Evolutionary conservation across 495 filamentous ascomycete genomes (phyloP).

Genomic region (Clohesyomyces aquaticus): DNA sequence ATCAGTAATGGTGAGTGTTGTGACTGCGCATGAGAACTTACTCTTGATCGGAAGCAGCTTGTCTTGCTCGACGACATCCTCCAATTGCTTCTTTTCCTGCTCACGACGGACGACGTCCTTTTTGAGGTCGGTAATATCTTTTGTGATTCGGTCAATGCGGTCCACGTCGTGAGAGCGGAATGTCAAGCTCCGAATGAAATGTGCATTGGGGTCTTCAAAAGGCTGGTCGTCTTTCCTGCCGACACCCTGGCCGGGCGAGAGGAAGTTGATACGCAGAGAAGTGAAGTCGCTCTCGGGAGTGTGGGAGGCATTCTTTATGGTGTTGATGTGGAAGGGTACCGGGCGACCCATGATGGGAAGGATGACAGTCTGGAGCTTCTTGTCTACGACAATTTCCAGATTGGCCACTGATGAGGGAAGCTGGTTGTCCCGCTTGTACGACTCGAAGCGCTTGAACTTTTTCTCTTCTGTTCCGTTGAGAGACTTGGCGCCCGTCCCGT

Average conservation of each 20-base stretch:
- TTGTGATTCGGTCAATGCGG: constrained; percentile 83
- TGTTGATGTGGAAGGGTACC: constrained; percentile 98
- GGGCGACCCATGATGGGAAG: constrained; percentile 97
- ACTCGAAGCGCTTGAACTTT: constrained; percentile 98
- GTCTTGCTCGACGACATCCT: constrained; percentile 99
- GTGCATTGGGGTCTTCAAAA: constrained; percentile 93
- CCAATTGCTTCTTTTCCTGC: constrained; percentile 99
- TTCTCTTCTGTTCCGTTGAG: constrained; percentile 91
- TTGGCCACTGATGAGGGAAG: constrained; percentile 81
- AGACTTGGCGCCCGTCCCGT: constrained; percentile 75
- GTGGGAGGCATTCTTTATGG: constrained; percentile 79
- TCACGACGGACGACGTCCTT: constrained; percentile 86
- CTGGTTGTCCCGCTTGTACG: constrained; percentile 97
- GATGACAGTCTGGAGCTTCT: constrained; percentile 85
- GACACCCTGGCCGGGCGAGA: constrained; percentile 96
- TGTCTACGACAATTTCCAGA: constrained; percentile 84
- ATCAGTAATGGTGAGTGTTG: constrained; percentile 13
- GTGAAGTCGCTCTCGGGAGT: constrained; percentile 81
- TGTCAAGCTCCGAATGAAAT: constrained; percentile 93
- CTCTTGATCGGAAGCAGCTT: constrained; percentile 77
- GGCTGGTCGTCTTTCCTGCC: constrained; percentile 98
- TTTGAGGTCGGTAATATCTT: constrained; percentile 90
- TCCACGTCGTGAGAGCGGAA: constrained; percentile 87
- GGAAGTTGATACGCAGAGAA: constrained; percentile 93
- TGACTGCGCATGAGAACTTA: constrained; percentile 8